Base-by-base conservation (phyloP, 2,329 filamentous ascomycete genomes). In the Clarireedia homoeocarpa region DNA sequence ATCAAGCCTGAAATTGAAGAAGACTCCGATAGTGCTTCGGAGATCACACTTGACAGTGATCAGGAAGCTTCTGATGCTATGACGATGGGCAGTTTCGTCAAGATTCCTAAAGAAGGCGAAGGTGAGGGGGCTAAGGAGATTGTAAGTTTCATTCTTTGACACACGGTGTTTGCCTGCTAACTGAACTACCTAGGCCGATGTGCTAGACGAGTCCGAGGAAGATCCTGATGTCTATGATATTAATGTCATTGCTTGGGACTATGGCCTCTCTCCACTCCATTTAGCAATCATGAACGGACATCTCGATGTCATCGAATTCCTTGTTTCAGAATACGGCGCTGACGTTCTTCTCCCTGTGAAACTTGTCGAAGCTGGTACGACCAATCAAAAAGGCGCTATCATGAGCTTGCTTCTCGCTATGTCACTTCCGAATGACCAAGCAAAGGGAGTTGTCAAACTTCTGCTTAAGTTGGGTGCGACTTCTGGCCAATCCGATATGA, bases 151-250 rank as follows among this genome's bases (percentile, higher is more conserved):
- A 7, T 49, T n/a, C 2, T 48, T 46, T 4, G 27, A 9, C 27
- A 30, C 10, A 9, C 27, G n/a, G 27, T n/a, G 3, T 6, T 36
- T 48, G 72, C 89, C 14, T 14, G 26, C 51, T 54, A 34, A 51
- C 24, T 30, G 1, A 36, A 44, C 65, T 70, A 15, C 10, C 1
- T 72, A 77, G 30, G 73, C 78, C 1, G 71, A 69, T 9, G 63
- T 77, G 1, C 74, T 76, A 0, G 80, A 84, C 5, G 80, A 83
- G 6, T 74, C 80, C 23, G 77, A 82, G 1, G 77, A 85, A 9
- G 86, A 88, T 20, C 88, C 89, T 0, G 89, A 95, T 69, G 80
- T 91, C 52, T 92, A 88, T 68, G 83, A 94, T 62, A 78, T 91
- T 58, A 85, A 95, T 61, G 80, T 86, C 1, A 67, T 88, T n/a